phyloP scores from a whole-genome alignment of 805 yeast species.

The Maudiozyma pseudohumilis region DNA sequence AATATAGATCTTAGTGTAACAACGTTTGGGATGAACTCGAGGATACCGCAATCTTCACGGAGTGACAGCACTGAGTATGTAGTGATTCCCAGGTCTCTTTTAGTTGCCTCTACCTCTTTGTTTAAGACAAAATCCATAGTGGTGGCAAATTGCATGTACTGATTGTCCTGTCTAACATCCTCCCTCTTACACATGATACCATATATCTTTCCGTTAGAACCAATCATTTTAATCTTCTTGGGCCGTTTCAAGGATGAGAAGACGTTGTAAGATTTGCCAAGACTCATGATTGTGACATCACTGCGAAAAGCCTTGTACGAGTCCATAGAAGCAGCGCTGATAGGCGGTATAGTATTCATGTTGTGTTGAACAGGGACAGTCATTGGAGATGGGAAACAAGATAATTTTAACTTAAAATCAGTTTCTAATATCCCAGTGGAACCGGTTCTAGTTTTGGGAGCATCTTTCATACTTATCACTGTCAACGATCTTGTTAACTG shows the following conservation, averaged over 20 bases:
- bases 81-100: slow-evolving; percentile 57
- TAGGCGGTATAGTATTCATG: slow-evolving; percentile 56
- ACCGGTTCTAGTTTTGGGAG: slow-evolving; percentile 15
- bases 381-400: slow-evolving; percentile 38
- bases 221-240: slow-evolving; percentile 60
- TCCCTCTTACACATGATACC: slow-evolving; percentile 78
- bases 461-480: slow-evolving; percentile 21
- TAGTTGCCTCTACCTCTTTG: slow-evolving; percentile 60
- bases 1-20: slow-evolving; percentile 60
- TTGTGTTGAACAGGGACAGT: slow-evolving; percentile 70
- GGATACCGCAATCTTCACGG: slow-evolving; percentile 77
- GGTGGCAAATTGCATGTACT: slow-evolving; percentile 80
- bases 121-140: slow-evolving; percentile 68
- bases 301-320: slow-evolving; percentile 38
- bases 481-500: slow-evolving; percentile 17
- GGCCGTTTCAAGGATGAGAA: slow-evolving; percentile 84
- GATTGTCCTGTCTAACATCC: slow-evolving; percentile 91
- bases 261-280: slow-evolving; percentile 60
- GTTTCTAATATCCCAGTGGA: slow-evolving; percentile 27
- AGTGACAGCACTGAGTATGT: slow-evolving; percentile 86
- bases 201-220: slow-evolving; percentile 68
- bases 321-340: slow-evolving; percentile 34
- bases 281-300: slow-evolving; percentile 46
- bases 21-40: slow-evolving; percentile 80
- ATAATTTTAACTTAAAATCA: slow-evolving; percentile 37